Evolutionary conservation across 306 rosid genomes (phyloP).

Genomic region (Prunus campanulata): DNA sequence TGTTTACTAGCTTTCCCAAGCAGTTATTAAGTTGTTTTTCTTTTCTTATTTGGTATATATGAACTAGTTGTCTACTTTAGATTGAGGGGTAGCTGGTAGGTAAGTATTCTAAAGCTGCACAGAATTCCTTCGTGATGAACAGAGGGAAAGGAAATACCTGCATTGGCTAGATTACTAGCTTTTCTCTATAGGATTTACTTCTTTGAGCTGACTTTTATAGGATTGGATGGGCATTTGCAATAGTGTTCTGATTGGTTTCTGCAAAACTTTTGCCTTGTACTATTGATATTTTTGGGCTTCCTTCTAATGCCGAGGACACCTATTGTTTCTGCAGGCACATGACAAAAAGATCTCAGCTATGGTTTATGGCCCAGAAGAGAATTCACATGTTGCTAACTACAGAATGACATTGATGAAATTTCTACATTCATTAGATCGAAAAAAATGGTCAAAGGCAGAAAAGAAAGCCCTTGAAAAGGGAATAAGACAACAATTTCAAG

Average conservation of each 20-base stretch:
- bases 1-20: background rate
- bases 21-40: background rate
- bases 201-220: background rate
- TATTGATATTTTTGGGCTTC: background rate
- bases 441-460: slow-evolving; percentile 70
- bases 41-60: background rate
- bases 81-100: background rate
- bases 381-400: slow-evolving; percentile 61
- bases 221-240: background rate
- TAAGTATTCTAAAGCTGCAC: background rate
- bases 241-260: background rate
- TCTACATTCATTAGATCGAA: slow-evolving; percentile 55
- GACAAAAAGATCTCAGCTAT: slow-evolving; percentile 50
- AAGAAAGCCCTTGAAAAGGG: slow-evolving; percentile 71
- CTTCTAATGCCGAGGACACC: background rate
- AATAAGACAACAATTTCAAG: slow-evolving; percentile 83
- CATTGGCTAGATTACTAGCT: background rate
- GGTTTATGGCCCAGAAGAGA: slow-evolving; percentile 74
- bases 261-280: background rate
- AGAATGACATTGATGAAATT: slow-evolving; percentile 60
- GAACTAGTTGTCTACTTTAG: background rate
- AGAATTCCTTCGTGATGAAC: background rate
- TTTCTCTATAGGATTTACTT: background rate
- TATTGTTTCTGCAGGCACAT: slow-evolving; percentile 33
- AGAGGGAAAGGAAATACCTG: background rate